Evolutionary conservation across 352 stramenopile genomes (phyloP), one percentile per base, ranked within the genome.

Genomic region (Saprolegnia diclina): DNA sequence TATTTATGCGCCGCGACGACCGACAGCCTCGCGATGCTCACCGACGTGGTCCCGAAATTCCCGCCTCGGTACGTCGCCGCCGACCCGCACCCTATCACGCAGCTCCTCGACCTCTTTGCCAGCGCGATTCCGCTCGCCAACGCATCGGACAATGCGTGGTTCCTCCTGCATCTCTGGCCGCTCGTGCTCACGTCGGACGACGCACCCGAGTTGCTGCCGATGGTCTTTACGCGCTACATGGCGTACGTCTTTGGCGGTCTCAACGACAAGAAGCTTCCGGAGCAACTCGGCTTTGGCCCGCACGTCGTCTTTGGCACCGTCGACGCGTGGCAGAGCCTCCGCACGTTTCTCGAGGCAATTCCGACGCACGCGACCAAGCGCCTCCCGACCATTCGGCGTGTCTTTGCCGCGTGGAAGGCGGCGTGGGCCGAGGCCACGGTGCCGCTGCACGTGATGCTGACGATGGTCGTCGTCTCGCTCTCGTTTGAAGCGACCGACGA

Each of bases 101-200:
- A 21, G 71, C 48, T 56, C 42, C n/a, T 55, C 61, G 65, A 56
- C 2, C 50, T 69, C 53, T 77, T 29, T 62, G 80, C 52, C 5
- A 16, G 67, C 26, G 26, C 69, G 48, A 16, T 64, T 72, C 67
- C 79, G 71, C 71, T 67, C 62, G 59, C 77, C 75, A 55, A 77
- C 90, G 63, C 89, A 71, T 73, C 64, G 81, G 50, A 87, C 84
- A 71, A 85, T 88, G 64, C 79, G 69, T 94, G 86, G 86, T 94
- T 94, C 72, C 50, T 76, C 29, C 76, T 75, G 50, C 86, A 94
- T 65, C 64, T 91, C 44, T 72, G 91, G 40, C 73, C 67, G 53
- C 87, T 85, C 45, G 64, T 85, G 14, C 65, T 90, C 59, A 79
- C 75, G 29, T 77, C 72, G 46, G 65, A 74, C 57, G 56, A 59